Percentiles rank a stretch among this genome's conserved stretches.
These are phyloP conservation scores for Eutrema heterophyllum DNA, from an alignment of 345 rosid species.

Conservation along the genomic window DNA sequence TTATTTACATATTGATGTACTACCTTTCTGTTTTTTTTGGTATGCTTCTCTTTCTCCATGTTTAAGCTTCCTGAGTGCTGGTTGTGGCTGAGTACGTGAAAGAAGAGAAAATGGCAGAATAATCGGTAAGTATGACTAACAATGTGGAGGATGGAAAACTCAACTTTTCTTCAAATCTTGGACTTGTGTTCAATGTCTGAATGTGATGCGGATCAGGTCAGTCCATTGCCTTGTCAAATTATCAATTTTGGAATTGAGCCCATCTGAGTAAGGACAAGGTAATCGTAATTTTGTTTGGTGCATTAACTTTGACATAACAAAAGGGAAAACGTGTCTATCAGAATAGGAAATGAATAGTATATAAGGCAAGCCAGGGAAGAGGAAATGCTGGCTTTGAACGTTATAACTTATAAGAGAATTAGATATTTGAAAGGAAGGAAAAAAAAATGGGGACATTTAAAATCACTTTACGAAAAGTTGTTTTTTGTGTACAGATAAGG, in stretches of 20 bases:
- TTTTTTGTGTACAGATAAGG: conserved; percentile 23
- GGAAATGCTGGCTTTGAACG: conserved; percentile 23
- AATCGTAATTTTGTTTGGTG: not conserved
- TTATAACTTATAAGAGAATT: not conserved
- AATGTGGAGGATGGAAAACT: conserved; percentile 21
- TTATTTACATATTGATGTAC: too few species aligned
- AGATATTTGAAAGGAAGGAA: not conserved
- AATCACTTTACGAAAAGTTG: conserved; percentile 21
- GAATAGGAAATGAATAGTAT: conserved; percentile 10
- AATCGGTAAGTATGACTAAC: conserved; percentile 13
- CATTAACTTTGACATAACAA: not conserved
- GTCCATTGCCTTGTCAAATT: conserved; percentile 8
- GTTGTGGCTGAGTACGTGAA: too few species aligned
- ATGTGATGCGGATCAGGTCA: conserved; percentile 4
- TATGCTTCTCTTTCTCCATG: too few species aligned
- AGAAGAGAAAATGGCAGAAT: conserved; percentile 40
- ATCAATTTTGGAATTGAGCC: conserved; percentile 7
- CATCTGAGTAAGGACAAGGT: not conserved
- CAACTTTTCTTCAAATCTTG: not conserved
- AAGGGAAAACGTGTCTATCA: not conserved
- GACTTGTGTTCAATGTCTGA: not conserved
- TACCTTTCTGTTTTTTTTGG: too few species aligned
- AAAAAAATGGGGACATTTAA: conserved; percentile 17
- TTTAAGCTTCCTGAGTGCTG: too few species aligned
- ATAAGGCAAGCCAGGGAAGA: conserved; percentile 18